phyloP scores from a whole-genome alignment of 306 rosid genomes.

The cucumber (Cucumis sativus) region Cucumber_9930_V3 NC_026658.2:3601501-3602000 shows the following conservation, averaged over 20 bases:
- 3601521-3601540: not conserved
- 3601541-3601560: not conserved
- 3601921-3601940: not conserved
- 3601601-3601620: conserved; percentile 50
- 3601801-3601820: too few relatives aligned
- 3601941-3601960: not conserved
- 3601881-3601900: not conserved
- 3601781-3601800: not conserved
- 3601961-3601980: not conserved
- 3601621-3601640: conserved; percentile 99
- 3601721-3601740: not conserved
- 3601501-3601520: not conserved
- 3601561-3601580: not conserved
- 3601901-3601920: not conserved
- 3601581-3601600: not conserved
- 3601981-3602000: not conserved
- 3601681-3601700: conserved; percentile 97
- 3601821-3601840: not conserved
- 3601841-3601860: not conserved
- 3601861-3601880: not conserved
- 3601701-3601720: conserved; percentile 88
- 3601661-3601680: conserved; percentile 95
- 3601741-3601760: conserved; percentile 10
- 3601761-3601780: too few relatives aligned
- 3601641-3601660: conserved; percentile 93